Conservation (phyloP, 257 asterid species). For the Lycium ferocissimum region DNA sequence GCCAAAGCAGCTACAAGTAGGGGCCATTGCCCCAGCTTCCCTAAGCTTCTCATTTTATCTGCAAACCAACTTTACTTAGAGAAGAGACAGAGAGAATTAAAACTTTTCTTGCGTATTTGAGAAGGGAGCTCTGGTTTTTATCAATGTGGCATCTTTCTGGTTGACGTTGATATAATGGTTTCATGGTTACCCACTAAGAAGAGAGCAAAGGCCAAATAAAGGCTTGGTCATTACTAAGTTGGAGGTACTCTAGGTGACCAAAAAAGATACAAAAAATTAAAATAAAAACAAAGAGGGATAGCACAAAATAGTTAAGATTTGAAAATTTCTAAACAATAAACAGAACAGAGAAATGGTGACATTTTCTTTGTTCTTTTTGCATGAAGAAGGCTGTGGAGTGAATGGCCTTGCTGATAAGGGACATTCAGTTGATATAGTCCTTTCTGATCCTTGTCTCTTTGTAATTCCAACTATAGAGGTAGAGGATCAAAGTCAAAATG, state of each 20-base stretch:
- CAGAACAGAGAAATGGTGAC: background rate
- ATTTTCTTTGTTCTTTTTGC: background rate
- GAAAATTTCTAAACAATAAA: background rate
- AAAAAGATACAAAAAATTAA: background rate
- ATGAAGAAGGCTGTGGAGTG: background rate
- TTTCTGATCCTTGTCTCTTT: background rate
- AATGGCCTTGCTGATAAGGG: background rate
- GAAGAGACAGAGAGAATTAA: background rate
- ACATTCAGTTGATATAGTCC: background rate
- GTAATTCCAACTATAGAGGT: background rate
- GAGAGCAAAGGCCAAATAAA: conserved; percentile 11
- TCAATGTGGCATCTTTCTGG: conserved; percentile 8
- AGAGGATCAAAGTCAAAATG: background rate
- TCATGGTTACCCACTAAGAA: conserved; percentile 15
- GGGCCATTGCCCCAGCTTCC: background rate
- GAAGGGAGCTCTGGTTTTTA: conserved; percentile 17
- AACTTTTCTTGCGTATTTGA: background rate
- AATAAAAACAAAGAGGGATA: background rate
- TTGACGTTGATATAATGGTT: background rate
- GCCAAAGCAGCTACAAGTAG: background rate
- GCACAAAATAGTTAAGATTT: background rate
- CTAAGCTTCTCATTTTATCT: conserved; percentile 24
- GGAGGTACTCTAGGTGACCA: background rate
- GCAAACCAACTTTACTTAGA: background rate
- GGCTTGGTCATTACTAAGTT: conserved; percentile 4